Percentiles rank a stretch among this genome's conserved stretches.
Conservation (phyloP, 164 flowering plant genomes). For the Vitis rotundifolia region DNA sequence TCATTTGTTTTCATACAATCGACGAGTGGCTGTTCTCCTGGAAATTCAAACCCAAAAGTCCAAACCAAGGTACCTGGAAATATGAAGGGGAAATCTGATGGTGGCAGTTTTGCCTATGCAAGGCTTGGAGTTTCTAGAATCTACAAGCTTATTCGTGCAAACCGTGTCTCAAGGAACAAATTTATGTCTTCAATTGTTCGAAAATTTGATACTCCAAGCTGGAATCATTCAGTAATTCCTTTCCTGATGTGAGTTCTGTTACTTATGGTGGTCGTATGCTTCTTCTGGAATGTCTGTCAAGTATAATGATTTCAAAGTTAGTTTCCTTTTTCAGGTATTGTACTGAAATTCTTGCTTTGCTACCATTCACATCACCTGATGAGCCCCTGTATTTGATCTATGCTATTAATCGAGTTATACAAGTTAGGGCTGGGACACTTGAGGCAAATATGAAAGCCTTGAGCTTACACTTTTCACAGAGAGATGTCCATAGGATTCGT, state of each 20-base stretch:
- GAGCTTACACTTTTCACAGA: slow-evolving; percentile 39
- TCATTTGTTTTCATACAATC: slow-evolving; percentile 82
- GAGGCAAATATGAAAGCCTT: slow-evolving; percentile 84
- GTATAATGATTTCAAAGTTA: slow-evolving; percentile 10
- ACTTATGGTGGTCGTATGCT: not conserved
- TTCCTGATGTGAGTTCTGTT: slow-evolving; percentile 71
- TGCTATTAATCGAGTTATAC: slow-evolving; percentile 84
- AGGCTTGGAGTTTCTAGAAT: slow-evolving; percentile 88
- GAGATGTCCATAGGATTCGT: slow-evolving; percentile 19
- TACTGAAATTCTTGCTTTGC: slow-evolving; percentile 82
- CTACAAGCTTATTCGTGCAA: slow-evolving; percentile 91
- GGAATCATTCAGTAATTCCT: slow-evolving; percentile 48
- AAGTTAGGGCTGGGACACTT: slow-evolving; percentile 84
- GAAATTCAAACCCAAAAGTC: slow-evolving; percentile 32
- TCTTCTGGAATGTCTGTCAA: not conserved
- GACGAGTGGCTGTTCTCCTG: slow-evolving; percentile 30
- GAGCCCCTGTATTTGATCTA: slow-evolving; percentile 93
- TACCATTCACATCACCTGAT: slow-evolving; percentile 85
- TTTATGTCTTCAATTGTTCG: slow-evolving; percentile 93
- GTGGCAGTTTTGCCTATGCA: slow-evolving; percentile 52
- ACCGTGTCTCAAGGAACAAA: slow-evolving; percentile 86
- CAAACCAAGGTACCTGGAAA: slow-evolving; percentile 45
- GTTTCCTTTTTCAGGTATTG: slow-evolving; percentile 68
- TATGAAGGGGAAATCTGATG: slow-evolving; percentile 62
- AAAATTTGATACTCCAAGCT: slow-evolving; percentile 74